These are phyloP conservation scores for Jaenimonas drosophilae DNA, from an alignment of 208 protist genomes.

Conservation along the genomic window DNA sequence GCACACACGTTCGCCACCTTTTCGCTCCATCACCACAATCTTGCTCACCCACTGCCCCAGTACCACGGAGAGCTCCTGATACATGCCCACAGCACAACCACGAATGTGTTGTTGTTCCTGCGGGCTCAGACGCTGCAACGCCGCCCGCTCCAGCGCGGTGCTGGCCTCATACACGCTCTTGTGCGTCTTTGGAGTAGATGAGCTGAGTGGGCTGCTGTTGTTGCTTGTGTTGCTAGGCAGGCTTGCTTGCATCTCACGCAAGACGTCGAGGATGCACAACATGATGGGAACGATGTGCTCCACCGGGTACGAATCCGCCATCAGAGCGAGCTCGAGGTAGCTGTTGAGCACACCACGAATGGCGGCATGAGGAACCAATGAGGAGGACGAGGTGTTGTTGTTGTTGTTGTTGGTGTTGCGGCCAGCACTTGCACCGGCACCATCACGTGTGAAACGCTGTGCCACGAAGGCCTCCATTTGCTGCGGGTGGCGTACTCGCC, in stretches of 20 bases:
- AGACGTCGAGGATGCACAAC: constrained; percentile 40
- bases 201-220: neutral
- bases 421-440: constrained; percentile 20
- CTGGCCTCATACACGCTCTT: constrained; percentile 1
- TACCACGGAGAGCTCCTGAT: constrained; percentile 68
- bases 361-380: constrained; percentile 57
- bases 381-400: neutral
- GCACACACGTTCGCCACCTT: no score
- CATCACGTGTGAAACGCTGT: constrained; percentile 8
- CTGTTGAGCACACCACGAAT: constrained; percentile 75
- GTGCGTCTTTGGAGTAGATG: neutral
- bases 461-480: constrained; percentile 49
- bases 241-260: constrained; percentile 31
- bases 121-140: constrained; percentile 41
- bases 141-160: constrained; percentile 12
- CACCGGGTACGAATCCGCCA: constrained; percentile 13
- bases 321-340: constrained; percentile 50
- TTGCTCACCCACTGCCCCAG: constrained; percentile 60
- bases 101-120: constrained; percentile 81
- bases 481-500: constrained; percentile 56
- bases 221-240: constrained; percentile 4
- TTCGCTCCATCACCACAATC: no score
- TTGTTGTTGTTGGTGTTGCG: constrained; percentile 11
- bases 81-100: constrained; percentile 75
- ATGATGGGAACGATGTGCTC: constrained; percentile 21